Conservation (phyloP, 495 filamentous ascomycete species). For the Lichina pygmaea region DNA sequence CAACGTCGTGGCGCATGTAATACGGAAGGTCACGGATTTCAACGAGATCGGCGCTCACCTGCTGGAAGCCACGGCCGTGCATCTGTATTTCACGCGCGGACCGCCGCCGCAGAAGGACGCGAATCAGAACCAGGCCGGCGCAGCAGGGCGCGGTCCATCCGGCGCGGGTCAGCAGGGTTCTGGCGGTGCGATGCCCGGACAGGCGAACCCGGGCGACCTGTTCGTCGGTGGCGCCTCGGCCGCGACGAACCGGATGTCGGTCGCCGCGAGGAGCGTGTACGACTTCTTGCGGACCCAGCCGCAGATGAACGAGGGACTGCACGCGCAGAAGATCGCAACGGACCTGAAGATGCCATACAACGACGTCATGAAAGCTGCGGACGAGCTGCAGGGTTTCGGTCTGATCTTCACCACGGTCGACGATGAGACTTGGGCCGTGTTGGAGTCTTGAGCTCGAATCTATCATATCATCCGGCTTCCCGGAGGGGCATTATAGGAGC, state of each 20-base stretch:
- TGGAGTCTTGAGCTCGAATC: slow-evolving; percentile 1
- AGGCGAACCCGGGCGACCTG: slow-evolving; percentile 10
- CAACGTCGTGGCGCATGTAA: slow-evolving; percentile 53
- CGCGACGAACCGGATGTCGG: slow-evolving; percentile 14
- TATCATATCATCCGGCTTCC: too few species aligned
- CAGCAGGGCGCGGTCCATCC: neutral
- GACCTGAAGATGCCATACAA: slow-evolving; percentile 29
- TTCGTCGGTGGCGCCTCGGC: slow-evolving; percentile 12
- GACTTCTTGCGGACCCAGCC: slow-evolving; percentile 29
- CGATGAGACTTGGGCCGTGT: slow-evolving; percentile 21
- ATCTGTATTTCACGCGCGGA: slow-evolving; percentile 67
- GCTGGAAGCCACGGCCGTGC: slow-evolving; percentile 65
- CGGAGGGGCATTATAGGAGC: too few species aligned
- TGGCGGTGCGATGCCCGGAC: neutral
- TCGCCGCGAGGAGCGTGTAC: slow-evolving; percentile 37
- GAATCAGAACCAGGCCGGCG: neutral
- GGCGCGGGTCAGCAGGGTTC: neutral
- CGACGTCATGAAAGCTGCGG: slow-evolving; percentile 47
- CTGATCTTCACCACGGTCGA: slow-evolving; percentile 77
- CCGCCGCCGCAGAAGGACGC: slow-evolving; percentile 15
- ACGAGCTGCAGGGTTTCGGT: slow-evolving; percentile 47
- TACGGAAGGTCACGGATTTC: slow-evolving; percentile 52
- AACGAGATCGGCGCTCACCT: slow-evolving; percentile 83
- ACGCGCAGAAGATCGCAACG: slow-evolving; percentile 45
- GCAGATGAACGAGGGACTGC: slow-evolving; percentile 53